Conservation (phyloP, 2,329 filamentous ascomycete genomes). For the Bipolaris victoriae region DNA sequence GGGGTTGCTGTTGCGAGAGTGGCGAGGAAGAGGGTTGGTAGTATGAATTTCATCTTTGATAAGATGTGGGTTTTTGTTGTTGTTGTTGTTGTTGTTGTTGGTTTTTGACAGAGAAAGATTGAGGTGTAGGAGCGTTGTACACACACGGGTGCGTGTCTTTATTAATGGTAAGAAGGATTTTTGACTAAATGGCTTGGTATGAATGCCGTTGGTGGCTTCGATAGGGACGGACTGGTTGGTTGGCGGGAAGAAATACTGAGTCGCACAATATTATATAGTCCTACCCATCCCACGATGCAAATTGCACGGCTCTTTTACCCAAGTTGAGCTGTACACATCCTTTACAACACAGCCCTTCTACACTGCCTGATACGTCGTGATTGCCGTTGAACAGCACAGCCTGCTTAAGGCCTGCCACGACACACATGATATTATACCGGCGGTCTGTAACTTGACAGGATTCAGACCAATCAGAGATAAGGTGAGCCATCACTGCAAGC, state of each 20-base stretch:
- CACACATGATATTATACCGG: not conserved
- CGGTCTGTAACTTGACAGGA: conserved; percentile 18
- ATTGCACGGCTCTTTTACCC: too few species aligned
- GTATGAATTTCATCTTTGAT: conserved; percentile 35
- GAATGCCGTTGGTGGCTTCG: not conserved
- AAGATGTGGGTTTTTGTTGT: not conserved
- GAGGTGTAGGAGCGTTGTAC: not conserved
- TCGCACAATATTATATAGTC: too few species aligned
- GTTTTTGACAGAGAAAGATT: not conserved
- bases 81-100: too few species aligned
- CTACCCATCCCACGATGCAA: too few species aligned
- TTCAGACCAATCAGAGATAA: not conserved
- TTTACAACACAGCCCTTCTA: not conserved
- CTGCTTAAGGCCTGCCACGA: conserved; percentile 11
- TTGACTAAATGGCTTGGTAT: not conserved
- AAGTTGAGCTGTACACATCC: too few species aligned
- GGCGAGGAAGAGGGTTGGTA: conserved; percentile 32
- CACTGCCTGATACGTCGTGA: conserved; percentile 10
- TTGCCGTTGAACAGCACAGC: conserved; percentile 25
- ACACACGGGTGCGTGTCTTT: too few species aligned
- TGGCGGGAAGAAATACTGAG: too few species aligned
- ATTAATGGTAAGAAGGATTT: too few species aligned
- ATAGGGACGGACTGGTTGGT: too few species aligned
- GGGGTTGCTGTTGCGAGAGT: conserved; percentile 37
- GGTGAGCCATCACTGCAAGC: conserved; percentile 16